Base-by-base conservation (phyloP, 1,139 yeast genomes). In the Protomyces pachydermus region DNA sequence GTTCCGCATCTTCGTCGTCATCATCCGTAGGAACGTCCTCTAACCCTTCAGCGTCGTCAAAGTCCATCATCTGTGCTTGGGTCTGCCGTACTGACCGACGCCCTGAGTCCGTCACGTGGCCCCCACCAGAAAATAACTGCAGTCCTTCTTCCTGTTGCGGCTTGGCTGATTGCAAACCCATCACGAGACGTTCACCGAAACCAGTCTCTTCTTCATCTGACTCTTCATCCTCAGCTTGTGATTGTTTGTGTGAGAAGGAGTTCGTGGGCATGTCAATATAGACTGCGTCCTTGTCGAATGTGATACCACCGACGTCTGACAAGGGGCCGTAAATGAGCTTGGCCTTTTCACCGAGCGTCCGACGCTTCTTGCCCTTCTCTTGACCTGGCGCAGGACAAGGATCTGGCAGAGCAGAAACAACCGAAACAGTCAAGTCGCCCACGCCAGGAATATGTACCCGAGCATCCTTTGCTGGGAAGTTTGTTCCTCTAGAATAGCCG, bases 321-420 rank as follows among this genome's bases (percentile, higher is more conserved):
- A 95, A 93, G 63, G 99, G 99, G 0, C 98, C 99, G 74, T 95
- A 95, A 1, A 95, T 91, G 69, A 91, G 85, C 75, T 91, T 93
- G 74, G 89, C 95, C 71, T 87, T 89, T 73, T 95, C 98, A 71
- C 93, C 98, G 65, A 95, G 82, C 74, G 90, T 88, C 71, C 98
- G 83, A 74, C 97, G 84, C 73, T 86, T 83, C 64, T 82, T 72
- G 67, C 75, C 74, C 12, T 90, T 91, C 10, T 83, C 84, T 58
- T 88, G 96, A 69, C 91, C 97, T 2, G 99, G 99, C 0, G 98
- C 93, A 53, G 99, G 98, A 75, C 98, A 95, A 18, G 99, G 99
- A 78, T 95, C 99, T 1, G 98, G 97, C 62, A 95, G 79, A 71
- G 91, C 87, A 74, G 93, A 98, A 23, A 91, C 85, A 10, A 84